Evolutionary conservation across 208 protist species (phyloP).

Genomic region (Acanthamoeba lenticulata): DNA sequence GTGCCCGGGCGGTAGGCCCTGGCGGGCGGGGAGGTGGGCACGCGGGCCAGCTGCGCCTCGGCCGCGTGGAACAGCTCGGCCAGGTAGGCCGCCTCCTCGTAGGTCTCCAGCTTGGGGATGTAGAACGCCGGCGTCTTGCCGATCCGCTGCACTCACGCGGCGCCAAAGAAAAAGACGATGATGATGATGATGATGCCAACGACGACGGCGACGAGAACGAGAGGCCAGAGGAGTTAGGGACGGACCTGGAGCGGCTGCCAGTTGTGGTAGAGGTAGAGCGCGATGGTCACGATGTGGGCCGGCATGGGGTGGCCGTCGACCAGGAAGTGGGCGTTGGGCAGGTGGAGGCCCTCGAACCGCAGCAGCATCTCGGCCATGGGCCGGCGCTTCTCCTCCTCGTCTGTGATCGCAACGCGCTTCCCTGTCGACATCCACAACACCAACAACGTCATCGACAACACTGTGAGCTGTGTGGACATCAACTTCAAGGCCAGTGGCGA

Average conservation of each 20-base stretch:
- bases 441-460: background rate
- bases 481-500: background rate
- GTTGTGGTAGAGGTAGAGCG: constrained; percentile 66
- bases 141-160: background rate
- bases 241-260: constrained; percentile 8
- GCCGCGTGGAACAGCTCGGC: constrained; percentile 11
- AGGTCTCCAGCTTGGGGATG: constrained; percentile 61
- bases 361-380: constrained; percentile 44
- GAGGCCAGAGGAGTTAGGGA: background rate
- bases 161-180: background rate
- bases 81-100: constrained; percentile 50
- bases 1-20: background rate
- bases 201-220: too few relatives aligned
- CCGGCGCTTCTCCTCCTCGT: background rate
- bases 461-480: background rate
- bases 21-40: background rate
- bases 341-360: constrained; percentile 43
- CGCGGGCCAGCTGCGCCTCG: background rate
- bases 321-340: constrained; percentile 57
- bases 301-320: constrained; percentile 43
- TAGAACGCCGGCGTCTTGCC: constrained; percentile 34
- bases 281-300: constrained; percentile 56
- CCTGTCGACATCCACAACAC: background rate
- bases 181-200: background rate
- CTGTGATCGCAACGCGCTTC: background rate